Evolutionary conservation across 306 rosid genomes (phyloP).

Genomic region (Acacia acuminata): DNA sequence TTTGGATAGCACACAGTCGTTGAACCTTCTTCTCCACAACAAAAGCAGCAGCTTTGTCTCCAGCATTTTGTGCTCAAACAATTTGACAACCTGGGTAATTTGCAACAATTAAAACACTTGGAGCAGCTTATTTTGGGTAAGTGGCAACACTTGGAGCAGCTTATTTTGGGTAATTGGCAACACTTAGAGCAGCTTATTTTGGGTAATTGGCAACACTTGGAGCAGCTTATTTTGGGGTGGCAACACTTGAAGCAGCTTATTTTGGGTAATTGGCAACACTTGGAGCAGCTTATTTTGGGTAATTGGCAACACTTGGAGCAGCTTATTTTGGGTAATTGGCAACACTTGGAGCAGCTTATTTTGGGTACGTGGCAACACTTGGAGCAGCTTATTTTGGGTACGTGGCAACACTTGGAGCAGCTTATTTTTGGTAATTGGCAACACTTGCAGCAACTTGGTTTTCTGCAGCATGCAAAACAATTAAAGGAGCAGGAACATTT

Average conservation of each 20-base stretch:
- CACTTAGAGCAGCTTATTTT: neutral
- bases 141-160: neutral
- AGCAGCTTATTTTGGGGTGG: constrained; percentile 24
- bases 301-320: neutral
- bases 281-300: neutral
- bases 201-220: neutral
- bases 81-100: constrained; percentile 31
- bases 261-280: too few species aligned
- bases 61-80: constrained; percentile 7
- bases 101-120: constrained; percentile 32
- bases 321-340: neutral
- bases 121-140: neutral
- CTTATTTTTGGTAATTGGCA: neutral
- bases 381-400: neutral
- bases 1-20: constrained; percentile 41
- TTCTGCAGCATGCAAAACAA: neutral
- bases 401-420: neutral
- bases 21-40: constrained; percentile 30
- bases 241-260: too few species aligned
- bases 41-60: constrained; percentile 54
- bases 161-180: neutral
- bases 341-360: neutral
- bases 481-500: constrained; percentile 21
- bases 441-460: neutral
- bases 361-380: neutral